Conservation (phyloP, 106 monocot genomes). For the Triglochin maritima region DNA sequence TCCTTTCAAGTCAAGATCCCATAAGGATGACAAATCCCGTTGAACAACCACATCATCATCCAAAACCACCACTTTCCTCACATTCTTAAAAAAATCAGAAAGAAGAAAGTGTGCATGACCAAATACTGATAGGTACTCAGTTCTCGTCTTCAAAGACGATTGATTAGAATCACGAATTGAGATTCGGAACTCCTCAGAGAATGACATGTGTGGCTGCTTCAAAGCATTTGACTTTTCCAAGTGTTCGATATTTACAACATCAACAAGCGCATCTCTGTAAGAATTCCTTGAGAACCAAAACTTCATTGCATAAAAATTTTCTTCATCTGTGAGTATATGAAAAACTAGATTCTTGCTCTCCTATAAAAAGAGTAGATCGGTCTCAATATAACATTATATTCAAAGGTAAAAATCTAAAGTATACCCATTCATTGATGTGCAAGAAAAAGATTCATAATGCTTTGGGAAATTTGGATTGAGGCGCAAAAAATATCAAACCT, state of each 20-base stretch:
- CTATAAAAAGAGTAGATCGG: conserved; percentile 18
- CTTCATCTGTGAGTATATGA: conserved; percentile 59
- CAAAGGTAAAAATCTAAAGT: too few relatives aligned
- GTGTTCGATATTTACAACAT: conserved; percentile 52
- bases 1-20: conserved; percentile 67
- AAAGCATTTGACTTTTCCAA: conserved; percentile 5
- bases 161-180: conserved; percentile 20
- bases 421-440: too few relatives aligned
- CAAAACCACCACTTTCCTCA: conserved; percentile 65
- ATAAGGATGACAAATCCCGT: conserved; percentile 58
- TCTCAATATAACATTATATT: too few relatives aligned
- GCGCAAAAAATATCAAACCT: conserved; percentile 22
- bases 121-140: conserved; percentile 66
- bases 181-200: conserved; percentile 62
- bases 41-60: conserved; percentile 89
- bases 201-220: conserved; percentile 12
- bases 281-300: conserved; percentile 56
- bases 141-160: conserved; percentile 22
- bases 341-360: conserved; percentile 46
- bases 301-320: conserved; percentile 69
- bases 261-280: conserved; percentile 34
- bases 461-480: background rate
- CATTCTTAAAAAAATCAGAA: conserved; percentile 54
- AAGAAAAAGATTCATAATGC: background rate
- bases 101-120: conserved; percentile 86